A percentile compares a stretch with the other conserved stretches of the same genome.
Conservation (phyloP, 2,329 filamentous ascomycete species). For the Rutstroemia sydowiana region DNA sequence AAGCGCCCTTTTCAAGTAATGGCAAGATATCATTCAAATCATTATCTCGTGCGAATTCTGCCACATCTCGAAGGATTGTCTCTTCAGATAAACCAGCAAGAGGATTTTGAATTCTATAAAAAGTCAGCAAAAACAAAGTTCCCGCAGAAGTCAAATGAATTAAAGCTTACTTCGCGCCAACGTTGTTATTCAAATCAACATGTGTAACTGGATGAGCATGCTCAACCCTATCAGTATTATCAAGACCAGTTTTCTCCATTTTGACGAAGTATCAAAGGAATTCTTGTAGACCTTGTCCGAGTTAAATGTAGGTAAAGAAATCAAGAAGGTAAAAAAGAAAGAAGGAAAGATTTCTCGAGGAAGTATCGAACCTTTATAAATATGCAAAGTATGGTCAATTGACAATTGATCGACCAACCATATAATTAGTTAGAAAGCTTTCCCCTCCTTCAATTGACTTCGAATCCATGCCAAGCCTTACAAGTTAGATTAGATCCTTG, state of each 20-base stretch:
- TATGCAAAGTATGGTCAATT: no score
- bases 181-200: slow-evolving; percentile 9
- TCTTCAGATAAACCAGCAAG: slow-evolving; percentile 46
- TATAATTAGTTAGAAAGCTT: no score
- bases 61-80: slow-evolving; percentile 46
- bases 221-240: not conserved
- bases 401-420: no score
- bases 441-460: no score
- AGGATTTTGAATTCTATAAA: slow-evolving; percentile 37
- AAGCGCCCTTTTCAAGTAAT: slow-evolving; percentile 59
- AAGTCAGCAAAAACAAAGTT: not conserved
- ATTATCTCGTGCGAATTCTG: slow-evolving; percentile 54
- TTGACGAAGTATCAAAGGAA: not conserved
- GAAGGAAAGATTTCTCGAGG: not conserved
- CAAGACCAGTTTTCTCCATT: slow-evolving; percentile 2
- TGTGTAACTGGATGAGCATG: slow-evolving; percentile 7
- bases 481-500: no score
- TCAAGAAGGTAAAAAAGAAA: not conserved
- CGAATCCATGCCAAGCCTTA: no score
- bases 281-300: not conserved
- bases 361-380: not conserved
- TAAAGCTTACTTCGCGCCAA: slow-evolving; percentile 8
- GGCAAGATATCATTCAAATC: slow-evolving; percentile 50
- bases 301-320: not conserved
- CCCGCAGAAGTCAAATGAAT: not conserved